A percentile compares a stretch with the other conserved stretches of the same genome.
phyloP scores from a whole-genome alignment of 1,284 basidiomycete genomes.

The Ustilago trichophora region DNA sequence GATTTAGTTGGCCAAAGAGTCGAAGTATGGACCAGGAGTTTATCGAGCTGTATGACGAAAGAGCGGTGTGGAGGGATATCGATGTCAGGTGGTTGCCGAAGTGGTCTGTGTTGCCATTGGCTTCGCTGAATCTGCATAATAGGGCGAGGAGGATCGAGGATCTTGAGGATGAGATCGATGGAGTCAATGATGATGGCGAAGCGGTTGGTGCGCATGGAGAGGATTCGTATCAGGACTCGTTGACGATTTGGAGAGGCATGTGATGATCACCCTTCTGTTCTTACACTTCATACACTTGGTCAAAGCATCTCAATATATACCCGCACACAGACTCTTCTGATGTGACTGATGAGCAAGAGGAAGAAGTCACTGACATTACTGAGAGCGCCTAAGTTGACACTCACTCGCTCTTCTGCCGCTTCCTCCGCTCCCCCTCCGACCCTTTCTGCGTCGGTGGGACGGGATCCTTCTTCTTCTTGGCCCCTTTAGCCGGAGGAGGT shows the following conservation, averaged over 20 bases:
- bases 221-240: constrained; percentile 3
- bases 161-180: constrained; percentile 17
- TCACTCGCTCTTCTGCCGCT: constrained; percentile 53
- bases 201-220: background rate
- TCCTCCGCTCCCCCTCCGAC: constrained; percentile 14
- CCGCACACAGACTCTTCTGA: background rate
- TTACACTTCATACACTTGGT: no score
- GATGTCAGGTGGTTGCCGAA: constrained; percentile 35
- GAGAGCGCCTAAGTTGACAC: no score
- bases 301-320: constrained; percentile 13
- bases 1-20: constrained; percentile 70
- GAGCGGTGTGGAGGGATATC: constrained; percentile 35
- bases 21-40: constrained; percentile 72
- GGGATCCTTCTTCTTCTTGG: constrained; percentile 27
- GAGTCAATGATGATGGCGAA: background rate
- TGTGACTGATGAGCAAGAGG: no score
- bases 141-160: constrained; percentile 8
- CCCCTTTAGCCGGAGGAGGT: constrained; percentile 23
- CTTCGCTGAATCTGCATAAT: constrained; percentile 21
- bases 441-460: background rate
- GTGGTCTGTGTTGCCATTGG: constrained; percentile 35
- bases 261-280: background rate
- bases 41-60: constrained; percentile 69
- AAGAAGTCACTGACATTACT: no score
- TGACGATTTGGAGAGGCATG: constrained; percentile 45